Base-by-base conservation (phyloP, 164 flowering plant genomes). In the Cinnamomum chago region DNA sequence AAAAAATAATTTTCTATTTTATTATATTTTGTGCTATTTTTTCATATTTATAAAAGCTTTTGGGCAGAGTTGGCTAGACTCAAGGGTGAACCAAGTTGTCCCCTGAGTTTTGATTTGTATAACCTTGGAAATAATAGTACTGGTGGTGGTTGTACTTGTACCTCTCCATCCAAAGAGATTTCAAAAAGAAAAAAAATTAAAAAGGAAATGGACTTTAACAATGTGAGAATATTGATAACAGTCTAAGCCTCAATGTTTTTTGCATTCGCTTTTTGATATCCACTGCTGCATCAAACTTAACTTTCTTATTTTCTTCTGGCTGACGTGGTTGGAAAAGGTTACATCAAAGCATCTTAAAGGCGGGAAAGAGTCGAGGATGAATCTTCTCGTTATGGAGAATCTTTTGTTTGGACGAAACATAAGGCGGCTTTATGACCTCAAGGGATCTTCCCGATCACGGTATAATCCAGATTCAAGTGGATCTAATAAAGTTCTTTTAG, bases 381-480 rank as follows among this genome's bases (percentile, higher is more conserved):
- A 96, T 82, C 86, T 96, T 58, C 78, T 96, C 70, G 92, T 94
- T 12, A 94, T 92, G 98, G 99, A 96, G 82, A 94, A 96, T 82
- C 98, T 96, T 83, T 78, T 96, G 70, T 96, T 88, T 75, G 77
- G 88, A 70, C 88, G 98, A 76, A 94, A 84, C 68, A 79, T 94
- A 51, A 85, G 89, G 1, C 80, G 90, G 76, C 88, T 96, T 47
- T 96, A 96, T 85, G 99, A 96, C 81, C 93, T 96, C 35, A 96
- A 96, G 83, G 99, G 99, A 73, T 92, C 98, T 71, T 77, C 93
- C 7, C 85, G 99, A 68, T 91, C 99, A 24, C 90, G 98, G 14
- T 94, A 94, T 79, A 92, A 92, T 84, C 88, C 97, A 23, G 97
- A 96, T 80, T 85, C 89, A 67, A 89, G 88, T 82, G 99, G 99